phyloP scores from a whole-genome alignment of 257 asterid species.

The Solanum etuberosum region DNA sequence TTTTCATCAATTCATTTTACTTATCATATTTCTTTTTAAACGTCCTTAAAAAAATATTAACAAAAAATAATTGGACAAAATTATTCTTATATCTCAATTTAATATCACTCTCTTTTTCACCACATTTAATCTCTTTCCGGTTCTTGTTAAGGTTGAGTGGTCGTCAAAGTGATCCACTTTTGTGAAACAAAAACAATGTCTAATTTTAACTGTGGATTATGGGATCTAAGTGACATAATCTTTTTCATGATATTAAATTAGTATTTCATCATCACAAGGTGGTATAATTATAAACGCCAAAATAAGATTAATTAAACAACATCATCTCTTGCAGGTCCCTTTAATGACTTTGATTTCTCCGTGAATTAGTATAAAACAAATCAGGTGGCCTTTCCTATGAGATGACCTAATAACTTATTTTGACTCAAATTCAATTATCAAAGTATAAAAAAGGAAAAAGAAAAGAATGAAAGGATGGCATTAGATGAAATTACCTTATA shows the following conservation, averaged over 20 bases:
- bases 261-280: not conserved
- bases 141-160: not conserved
- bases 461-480: not conserved
- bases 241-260: not conserved
- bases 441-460: not conserved
- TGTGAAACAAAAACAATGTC: not conserved
- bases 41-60: too few relatives aligned
- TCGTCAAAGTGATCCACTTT: not conserved
- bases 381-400: not conserved
- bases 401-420: not conserved
- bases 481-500: not conserved
- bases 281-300: not conserved
- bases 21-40: not conserved
- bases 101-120: not conserved
- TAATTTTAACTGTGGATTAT: not conserved
- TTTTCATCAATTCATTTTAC: not conserved
- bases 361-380: not conserved
- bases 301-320: not conserved
- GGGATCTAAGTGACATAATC: constrained; percentile 14
- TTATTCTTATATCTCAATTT: not conserved
- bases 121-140: not conserved
- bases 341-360: not conserved
- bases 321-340: not conserved
- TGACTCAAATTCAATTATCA: not conserved
- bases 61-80: not conserved